Evolutionary conservation across 1,284 basidiomycete genomes (phyloP).

Genomic region (Tilletia walkeri): DNA sequence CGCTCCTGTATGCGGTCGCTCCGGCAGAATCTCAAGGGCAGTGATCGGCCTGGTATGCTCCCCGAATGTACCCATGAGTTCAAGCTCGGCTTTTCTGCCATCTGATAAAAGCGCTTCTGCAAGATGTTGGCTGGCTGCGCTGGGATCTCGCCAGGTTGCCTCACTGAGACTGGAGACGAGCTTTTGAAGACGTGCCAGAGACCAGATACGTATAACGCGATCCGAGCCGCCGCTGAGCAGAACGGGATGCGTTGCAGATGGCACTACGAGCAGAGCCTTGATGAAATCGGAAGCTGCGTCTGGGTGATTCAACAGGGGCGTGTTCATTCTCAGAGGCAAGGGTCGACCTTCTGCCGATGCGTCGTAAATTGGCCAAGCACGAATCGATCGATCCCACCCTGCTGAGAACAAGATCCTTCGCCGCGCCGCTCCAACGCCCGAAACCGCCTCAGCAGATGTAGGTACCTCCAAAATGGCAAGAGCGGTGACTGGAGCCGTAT

Average conservation of each 20-base stretch:
- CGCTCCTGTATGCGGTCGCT: constrained; percentile 4
- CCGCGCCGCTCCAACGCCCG: not conserved
- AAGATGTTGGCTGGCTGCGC: constrained; percentile 18
- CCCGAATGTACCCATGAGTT: constrained; percentile 16
- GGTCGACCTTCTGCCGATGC: not conserved
- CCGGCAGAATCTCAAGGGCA: constrained; percentile 18
- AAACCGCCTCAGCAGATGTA: constrained; percentile 15
- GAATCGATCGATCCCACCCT: constrained; percentile 32
- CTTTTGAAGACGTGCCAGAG: constrained; percentile 17
- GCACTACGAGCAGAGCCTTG: constrained; percentile 30
- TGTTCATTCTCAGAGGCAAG: not conserved
- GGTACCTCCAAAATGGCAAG: constrained; percentile 19
- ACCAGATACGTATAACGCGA: constrained; percentile 28
- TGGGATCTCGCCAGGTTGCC: not conserved
- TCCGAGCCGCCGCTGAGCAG: constrained; percentile 33
- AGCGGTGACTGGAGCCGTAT: constrained; percentile 29
- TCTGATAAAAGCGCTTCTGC: not conserved
- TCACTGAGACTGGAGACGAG: not conserved
- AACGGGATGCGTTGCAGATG: constrained; percentile 4
- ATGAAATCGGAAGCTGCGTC: constrained; percentile 35
- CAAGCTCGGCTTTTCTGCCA: not conserved
- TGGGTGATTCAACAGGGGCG: constrained; percentile 3
- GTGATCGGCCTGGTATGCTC: constrained; percentile 35
- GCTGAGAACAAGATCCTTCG: constrained; percentile 27
- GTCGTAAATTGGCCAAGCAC: constrained; percentile 19